A percentile compares a stretch with the other conserved stretches of the same genome.
These are phyloP conservation scores for Vararia minispora DNA, from an alignment of 768 basidiomycete species.

Conservation along the genomic window DNA sequence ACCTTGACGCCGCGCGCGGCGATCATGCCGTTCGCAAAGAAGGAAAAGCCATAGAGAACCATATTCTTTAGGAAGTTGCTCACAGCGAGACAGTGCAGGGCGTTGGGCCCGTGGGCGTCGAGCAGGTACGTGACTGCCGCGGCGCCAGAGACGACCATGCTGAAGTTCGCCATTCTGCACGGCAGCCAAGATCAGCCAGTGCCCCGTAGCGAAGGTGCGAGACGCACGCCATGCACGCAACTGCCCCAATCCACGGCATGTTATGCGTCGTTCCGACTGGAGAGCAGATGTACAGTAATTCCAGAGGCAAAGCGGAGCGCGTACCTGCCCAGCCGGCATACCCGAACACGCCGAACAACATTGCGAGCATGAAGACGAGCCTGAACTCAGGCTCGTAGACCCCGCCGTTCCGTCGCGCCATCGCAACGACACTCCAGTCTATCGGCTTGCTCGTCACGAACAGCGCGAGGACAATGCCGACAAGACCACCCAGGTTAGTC, in stretches of 20 bases:
- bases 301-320: neutral
- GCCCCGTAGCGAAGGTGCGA: neutral
- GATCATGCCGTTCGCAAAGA: slow-evolving; percentile 34
- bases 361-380: slow-evolving; percentile 28
- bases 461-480: slow-evolving; percentile 30
- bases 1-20: slow-evolving; percentile 25
- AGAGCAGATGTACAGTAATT: neutral
- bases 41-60: slow-evolving; percentile 33
- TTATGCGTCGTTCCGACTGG: slow-evolving; percentile 27
- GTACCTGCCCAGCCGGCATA: slow-evolving; percentile 33
- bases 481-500: slow-evolving; percentile 31
- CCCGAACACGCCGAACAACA: slow-evolving; percentile 34
- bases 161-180: slow-evolving; percentile 31
- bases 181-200: neutral
- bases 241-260: slow-evolving; percentile 36
- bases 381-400: slow-evolving; percentile 37
- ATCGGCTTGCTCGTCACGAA: slow-evolving; percentile 27
- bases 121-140: slow-evolving; percentile 34
- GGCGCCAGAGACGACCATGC: slow-evolving; percentile 30
- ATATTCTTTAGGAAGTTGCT: slow-evolving; percentile 34
- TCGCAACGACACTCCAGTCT: slow-evolving; percentile 32
- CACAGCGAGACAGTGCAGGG: slow-evolving; percentile 30
- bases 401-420: slow-evolving; percentile 31
- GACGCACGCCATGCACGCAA: slow-evolving; percentile 22
- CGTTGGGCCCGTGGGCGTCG: slow-evolving; percentile 31